phyloP scores from a whole-genome alignment of 495 filamentous ascomycete genomes.

The Cercophora sp. region DNA sequence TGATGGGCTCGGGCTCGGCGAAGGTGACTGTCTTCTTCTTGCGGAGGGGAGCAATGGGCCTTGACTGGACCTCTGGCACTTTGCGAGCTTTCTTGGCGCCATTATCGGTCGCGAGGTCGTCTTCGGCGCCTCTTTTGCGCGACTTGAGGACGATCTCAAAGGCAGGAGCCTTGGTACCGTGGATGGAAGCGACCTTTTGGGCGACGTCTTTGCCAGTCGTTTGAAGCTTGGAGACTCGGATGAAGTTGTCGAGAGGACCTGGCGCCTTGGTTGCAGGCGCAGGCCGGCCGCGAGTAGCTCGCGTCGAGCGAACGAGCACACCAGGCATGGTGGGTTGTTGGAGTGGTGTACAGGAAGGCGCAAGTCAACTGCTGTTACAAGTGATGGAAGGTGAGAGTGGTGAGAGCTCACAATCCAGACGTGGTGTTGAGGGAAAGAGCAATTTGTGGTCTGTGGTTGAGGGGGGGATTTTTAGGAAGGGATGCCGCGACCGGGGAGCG shows the following conservation, averaged over 20 bases:
- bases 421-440: background rate
- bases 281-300: constrained; percentile 24
- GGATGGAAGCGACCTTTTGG: constrained; percentile 13
- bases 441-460: background rate
- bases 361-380: background rate
- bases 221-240: constrained; percentile 38
- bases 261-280: constrained; percentile 16
- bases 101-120: constrained; percentile 16
- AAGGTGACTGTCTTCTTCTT: constrained; percentile 31
- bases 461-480: constrained; percentile 11
- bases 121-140: constrained; percentile 27
- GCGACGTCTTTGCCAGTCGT: constrained; percentile 27
- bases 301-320: constrained; percentile 22
- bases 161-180: constrained; percentile 19
- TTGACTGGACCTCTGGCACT: constrained; percentile 12
- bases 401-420: background rate
- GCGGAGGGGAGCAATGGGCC: constrained; percentile 1
- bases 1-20: constrained; percentile 13
- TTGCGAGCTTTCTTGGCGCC: constrained; percentile 24
- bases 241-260: constrained; percentile 32
- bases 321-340: constrained; percentile 27
- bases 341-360: constrained; percentile 5
- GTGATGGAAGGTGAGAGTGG: background rate
- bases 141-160: constrained; percentile 31
- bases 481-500: constrained; percentile 1